These are phyloP conservation scores for Pleurotus eryngii DNA, from an alignment of 768 basidiomycete genomes.

Conservation along the genomic window DNA sequence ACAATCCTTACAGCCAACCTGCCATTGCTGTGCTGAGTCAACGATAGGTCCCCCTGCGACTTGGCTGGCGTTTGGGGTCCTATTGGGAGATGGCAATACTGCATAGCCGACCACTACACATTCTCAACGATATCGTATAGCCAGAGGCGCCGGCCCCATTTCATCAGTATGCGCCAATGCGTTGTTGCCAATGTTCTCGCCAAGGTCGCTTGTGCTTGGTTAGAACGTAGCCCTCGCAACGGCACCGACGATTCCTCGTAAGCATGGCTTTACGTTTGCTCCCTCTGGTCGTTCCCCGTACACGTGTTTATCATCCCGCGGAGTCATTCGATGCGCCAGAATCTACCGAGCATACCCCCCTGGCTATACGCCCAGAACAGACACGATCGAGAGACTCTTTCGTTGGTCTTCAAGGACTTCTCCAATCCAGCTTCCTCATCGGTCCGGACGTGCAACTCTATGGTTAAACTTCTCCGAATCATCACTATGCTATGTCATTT, in stretches of 20 bases:
- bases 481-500: too few species aligned
- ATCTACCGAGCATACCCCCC: too few species aligned
- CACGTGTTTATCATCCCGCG: neutral
- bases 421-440: too few species aligned
- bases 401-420: too few species aligned
- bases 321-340: too few species aligned
- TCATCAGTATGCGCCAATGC: neutral
- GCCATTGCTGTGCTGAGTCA: too few species aligned
- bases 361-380: too few species aligned
- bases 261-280: slow-evolving; percentile 1
- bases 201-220: slow-evolving; percentile 1
- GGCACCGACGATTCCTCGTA: slow-evolving; percentile 5
- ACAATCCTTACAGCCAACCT: neutral
- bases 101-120: neutral
- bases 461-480: too few species aligned
- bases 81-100: too few species aligned
- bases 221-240: neutral
- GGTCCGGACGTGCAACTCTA: too few species aligned
- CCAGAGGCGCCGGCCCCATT: too few species aligned
- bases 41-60: neutral
- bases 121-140: neutral
- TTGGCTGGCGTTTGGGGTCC: neutral
- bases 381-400: too few species aligned
- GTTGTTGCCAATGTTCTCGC: neutral
- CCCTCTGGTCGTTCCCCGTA: neutral